Evolutionary conservation across 2,329 filamentous ascomycete species (phyloP).

Genomic region (Amesomyces nigricolor): DNA sequence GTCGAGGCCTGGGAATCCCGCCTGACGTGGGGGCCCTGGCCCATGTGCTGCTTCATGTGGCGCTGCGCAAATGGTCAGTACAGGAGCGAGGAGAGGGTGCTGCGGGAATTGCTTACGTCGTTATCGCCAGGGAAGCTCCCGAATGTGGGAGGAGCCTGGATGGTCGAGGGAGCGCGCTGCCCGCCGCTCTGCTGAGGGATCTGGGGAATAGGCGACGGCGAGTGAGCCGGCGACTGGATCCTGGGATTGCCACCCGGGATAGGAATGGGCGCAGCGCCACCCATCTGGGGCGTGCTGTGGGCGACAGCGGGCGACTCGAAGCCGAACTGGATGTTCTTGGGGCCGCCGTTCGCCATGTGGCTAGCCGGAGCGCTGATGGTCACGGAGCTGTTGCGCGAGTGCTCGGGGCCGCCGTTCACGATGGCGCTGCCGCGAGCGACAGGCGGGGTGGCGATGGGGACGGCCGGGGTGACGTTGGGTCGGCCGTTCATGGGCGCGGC

Average conservation of each 20-base stretch:
- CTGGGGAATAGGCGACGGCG: constrained; percentile 89
- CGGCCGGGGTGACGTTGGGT: constrained; percentile 62
- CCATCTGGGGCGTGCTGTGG: constrained; percentile 60
- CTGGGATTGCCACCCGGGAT: constrained; percentile 60
- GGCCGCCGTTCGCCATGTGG: constrained; percentile 69
- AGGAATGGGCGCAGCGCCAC: constrained; percentile 51
- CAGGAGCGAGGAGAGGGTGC: neutral
- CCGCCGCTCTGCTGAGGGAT: constrained; percentile 81
- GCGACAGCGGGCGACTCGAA: constrained; percentile 65
- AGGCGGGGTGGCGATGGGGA: constrained; percentile 50
- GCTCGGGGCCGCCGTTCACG: constrained; percentile 67
- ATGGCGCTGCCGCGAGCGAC: constrained; percentile 58
- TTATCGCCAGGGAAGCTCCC: constrained; percentile 78
- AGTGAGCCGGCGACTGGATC: constrained; percentile 77
- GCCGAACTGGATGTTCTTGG: constrained; percentile 71
- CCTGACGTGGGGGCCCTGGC: constrained; percentile 61
- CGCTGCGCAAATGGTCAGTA: constrained; percentile 42
- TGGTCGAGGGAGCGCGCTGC: constrained; percentile 72
- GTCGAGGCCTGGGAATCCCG: constrained; percentile 81
- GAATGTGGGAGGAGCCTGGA: constrained; percentile 70
- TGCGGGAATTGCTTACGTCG: constrained; percentile 53
- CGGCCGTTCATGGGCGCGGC: constrained; percentile 83
- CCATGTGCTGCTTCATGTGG: constrained; percentile 63
- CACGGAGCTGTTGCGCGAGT: constrained; percentile 81
- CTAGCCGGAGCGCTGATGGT: constrained; percentile 80